Conservation (phyloP, 179 eudicot genomes). For the Camellia oleifera region DNA sequence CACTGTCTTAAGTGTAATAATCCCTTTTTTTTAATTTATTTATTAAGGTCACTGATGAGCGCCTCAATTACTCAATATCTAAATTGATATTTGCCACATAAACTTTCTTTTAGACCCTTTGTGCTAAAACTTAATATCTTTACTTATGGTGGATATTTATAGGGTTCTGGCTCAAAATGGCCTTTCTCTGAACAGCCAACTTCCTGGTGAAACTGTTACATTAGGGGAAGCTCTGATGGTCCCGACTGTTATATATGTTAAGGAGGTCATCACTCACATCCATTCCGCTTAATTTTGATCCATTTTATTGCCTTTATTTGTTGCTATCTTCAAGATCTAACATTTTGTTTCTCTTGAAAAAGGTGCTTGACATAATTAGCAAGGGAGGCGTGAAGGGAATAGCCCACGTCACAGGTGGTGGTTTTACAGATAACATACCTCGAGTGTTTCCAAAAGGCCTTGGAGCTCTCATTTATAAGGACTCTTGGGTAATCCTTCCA, state of each 20-base stretch:
- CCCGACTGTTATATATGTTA: slow-evolving; percentile 91
- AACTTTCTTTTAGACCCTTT: background rate
- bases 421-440: slow-evolving; percentile 94
- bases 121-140: background rate
- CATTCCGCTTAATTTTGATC: background rate
- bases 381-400: slow-evolving; percentile 95
- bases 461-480: slow-evolving; percentile 64
- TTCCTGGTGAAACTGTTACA: slow-evolving; percentile 61
- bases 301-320: background rate
- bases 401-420: slow-evolving; percentile 97
- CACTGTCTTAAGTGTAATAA: too few species aligned
- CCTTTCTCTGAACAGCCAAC: slow-evolving; percentile 55
- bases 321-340: background rate
- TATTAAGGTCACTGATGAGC: too few species aligned
- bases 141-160: background rate
- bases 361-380: slow-evolving; percentile 82
- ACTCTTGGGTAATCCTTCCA: slow-evolving; percentile 81
- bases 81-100: background rate
- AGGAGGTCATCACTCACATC: slow-evolving; percentile 53
- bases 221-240: slow-evolving; percentile 90
- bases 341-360: slow-evolving; percentile 14
- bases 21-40: too few species aligned
- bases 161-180: slow-evolving; percentile 77
- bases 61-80: background rate
- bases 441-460: slow-evolving; percentile 89